phyloP scores from a whole-genome alignment of 805 yeast genomes.

The Wickerhamomyces chaumierensis region DNA sequence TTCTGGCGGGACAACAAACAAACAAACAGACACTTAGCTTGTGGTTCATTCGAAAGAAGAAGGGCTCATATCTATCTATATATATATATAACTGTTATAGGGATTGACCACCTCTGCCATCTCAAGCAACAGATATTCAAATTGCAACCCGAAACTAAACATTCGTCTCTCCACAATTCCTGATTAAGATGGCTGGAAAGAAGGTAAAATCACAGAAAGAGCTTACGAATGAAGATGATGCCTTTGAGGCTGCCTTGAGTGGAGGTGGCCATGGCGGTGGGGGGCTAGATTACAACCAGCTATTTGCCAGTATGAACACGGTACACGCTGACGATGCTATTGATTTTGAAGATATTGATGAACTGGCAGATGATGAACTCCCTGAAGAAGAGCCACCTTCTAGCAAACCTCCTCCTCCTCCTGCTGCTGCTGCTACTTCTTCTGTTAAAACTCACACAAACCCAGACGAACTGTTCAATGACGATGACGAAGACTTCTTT shows the following conservation, averaged over 20 bases:
- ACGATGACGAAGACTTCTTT: constrained; percentile 27
- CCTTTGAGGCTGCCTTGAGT: constrained; percentile 25
- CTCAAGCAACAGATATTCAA: no score
- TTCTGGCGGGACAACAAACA: no score
- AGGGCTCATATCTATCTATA: no score
- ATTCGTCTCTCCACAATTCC: no score
- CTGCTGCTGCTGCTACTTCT: constrained; percentile 3
- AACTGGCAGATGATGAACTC: constrained; percentile 79
- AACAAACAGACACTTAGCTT: no score
- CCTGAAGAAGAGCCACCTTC: constrained; percentile 21
- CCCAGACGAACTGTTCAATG: constrained; percentile 19
- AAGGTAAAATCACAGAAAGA: constrained; percentile 7
- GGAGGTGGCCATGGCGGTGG: constrained; percentile 15
- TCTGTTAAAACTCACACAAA: constrained; percentile 13
- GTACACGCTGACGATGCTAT: constrained; percentile 86
- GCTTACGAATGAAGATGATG: constrained; percentile 26
- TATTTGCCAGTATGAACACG: constrained; percentile 21
- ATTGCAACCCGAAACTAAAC: no score
- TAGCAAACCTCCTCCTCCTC: no score
- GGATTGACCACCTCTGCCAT: no score
- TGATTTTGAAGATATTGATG: constrained; percentile 92
- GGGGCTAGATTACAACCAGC: constrained; percentile 9
- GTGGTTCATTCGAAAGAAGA: no score
- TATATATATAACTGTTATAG: no score
- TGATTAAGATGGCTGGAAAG: background rate